Base-by-base conservation (phyloP, 495 filamentous ascomycete genomes). In the Ramalina intermedia region DNA sequence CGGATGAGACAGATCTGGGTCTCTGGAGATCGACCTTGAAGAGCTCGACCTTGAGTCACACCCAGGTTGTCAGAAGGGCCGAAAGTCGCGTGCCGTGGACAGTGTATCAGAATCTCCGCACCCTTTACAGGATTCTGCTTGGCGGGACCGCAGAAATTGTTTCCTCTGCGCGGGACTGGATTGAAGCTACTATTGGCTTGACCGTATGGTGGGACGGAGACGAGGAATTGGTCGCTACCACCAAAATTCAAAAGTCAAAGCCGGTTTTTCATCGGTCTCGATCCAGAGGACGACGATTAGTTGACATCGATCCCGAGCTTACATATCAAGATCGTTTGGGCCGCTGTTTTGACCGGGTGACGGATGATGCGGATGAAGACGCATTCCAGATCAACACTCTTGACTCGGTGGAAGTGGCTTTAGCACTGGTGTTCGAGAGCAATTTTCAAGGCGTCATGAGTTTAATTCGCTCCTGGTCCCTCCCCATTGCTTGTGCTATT, bases 161-260 rank as follows among this genome's bases (percentile, higher is more conserved):
- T 35, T 71, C 74, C 29, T 66, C 73, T 41, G 70, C 86, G 9
- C 73, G 84, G 55, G 86, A 91, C 61, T 96, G 87, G 88, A 72
- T 87, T 41, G 89, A 96, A 63, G 87, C 86, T 1, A 81, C 82
- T 2, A 63, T 93, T 43, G 81, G 78, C 4, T 63, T 94, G 41
- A 82, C 86, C 9, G 79, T 80, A 1, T 95, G 88, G 88, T 93
- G 87, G 86, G 79, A 87, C 61, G 84, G 88, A 35, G 79, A 80
- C 46, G 72, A 81, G 16, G 68, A 71, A 18, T 61, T 58, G 11
- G 59, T 55, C 14, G 48, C 61, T 0, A 53, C 64, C 17, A 55
- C 52, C 29, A 65, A 55, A 42, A 52, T 67, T 11, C 53, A 58
- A 18, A 50, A 48, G 12, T 65, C 61, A 43, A 57, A 62, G 38